Base-by-base conservation (phyloP, 1,139 yeast species). In the Pneumocystis jirovecii region DNA sequence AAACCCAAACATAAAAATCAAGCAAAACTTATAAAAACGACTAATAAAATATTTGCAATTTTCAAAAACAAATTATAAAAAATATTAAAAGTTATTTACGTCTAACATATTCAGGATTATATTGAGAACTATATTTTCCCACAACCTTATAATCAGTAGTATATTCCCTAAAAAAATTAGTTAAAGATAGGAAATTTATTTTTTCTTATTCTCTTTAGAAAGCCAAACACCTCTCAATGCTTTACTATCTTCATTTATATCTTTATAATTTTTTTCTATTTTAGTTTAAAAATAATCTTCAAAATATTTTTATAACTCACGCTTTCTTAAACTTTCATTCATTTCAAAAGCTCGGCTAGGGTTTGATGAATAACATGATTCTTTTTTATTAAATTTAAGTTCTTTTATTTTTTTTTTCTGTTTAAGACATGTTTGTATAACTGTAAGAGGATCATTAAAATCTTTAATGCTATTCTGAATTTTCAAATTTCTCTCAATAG, bases 361-460 rank as follows among this genome's bases (percentile, higher is more conserved):
- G 15, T 6, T 40, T 19, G 19, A 2, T 15, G 7, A 40, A 21
- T 21, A 5, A 60, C 2, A 12, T 12, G 15, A 10, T 12, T 29
- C 40, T 42, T 60, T 42, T 15, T 60, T 60, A 15, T 31, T 42
- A 12, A 39, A 25, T 10, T 31, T 17, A 25, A 21, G 31, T 25
- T 60, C 40, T 60, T 60, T 42, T 39, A 60, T 60, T 60, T 60
- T 39, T 29, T 42, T 60, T 42, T 60, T 60, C 31, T 60, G 61
- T 42, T 31, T 60, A 21, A 60, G 45, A 60, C 12, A 60, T 31
- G 45, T 12, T 21, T 60, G 44, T 31, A 60, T 42, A 39, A 31
- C n/a, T 21, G 45, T 60, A 21, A 60, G 45, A 39, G 61, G 61
- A 60, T 60, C 61, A 31, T 60, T 39, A 60, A 60, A 60, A 60